phyloP scores from a whole-genome alignment of 176 grass and related monocot species.

The Carex cristatella region DNA sequence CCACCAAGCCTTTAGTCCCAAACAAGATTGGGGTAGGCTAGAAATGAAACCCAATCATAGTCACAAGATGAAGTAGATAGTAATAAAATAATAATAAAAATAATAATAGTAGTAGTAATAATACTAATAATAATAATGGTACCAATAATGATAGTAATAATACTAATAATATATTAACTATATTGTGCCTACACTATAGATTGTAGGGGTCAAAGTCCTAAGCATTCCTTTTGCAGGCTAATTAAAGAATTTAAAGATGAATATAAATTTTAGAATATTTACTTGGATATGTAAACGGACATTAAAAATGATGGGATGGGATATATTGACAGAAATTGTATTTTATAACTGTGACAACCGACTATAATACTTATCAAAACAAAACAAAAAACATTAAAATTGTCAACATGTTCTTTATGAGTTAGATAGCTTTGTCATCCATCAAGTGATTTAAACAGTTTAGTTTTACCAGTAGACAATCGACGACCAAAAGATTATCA shows the following conservation, averaged over 20 bases:
- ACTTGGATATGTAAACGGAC: neutral
- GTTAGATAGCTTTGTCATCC: neutral
- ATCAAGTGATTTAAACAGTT: neutral
- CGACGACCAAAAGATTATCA: neutral
- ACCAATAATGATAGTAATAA: too few relatives aligned
- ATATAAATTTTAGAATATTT: neutral
- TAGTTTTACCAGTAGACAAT: neutral
- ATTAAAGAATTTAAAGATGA: constrained; percentile 1
- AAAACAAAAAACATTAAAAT: neutral
- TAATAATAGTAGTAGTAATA: too few relatives aligned
- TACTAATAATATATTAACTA: too few relatives aligned
- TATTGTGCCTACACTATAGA: too few relatives aligned
- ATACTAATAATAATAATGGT: too few relatives aligned
- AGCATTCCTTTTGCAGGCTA: constrained; percentile 45
- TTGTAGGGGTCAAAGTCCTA: too few relatives aligned
- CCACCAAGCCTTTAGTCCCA: too few relatives aligned
- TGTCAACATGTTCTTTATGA: neutral
- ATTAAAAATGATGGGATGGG: neutral
- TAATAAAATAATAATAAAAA: too few relatives aligned
- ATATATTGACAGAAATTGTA: neutral
- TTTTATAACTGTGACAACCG: neutral
- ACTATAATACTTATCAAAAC: neutral
- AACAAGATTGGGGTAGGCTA: too few relatives aligned
- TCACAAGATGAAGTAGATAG: too few relatives aligned
- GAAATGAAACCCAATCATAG: too few relatives aligned